phyloP scores from a whole-genome alignment of 192 early-diverging fungal genomes.

The Phlyctochytrium planicorne region DNA sequence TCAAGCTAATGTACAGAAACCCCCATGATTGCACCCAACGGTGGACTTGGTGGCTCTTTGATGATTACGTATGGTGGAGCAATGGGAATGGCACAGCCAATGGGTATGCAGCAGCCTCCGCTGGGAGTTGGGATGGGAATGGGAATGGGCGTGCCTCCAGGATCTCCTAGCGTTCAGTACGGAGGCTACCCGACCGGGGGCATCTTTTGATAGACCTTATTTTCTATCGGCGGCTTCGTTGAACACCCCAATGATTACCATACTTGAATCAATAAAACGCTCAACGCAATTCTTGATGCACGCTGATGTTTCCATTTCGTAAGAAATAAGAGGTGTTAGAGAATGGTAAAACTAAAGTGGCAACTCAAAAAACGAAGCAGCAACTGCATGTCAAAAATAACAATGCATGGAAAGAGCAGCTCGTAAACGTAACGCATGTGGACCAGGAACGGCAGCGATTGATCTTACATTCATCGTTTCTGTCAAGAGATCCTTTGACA shows the following conservation, averaged over 20 bases:
- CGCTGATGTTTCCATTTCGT: too few species aligned
- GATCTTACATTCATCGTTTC: slow-evolving; percentile 43
- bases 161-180: background rate
- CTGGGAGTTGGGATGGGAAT: background rate
- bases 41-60: slow-evolving; percentile 71
- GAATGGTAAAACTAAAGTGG: too few species aligned
- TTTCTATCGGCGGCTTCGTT: background rate
- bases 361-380: too few species aligned
- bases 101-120: background rate
- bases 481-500: slow-evolving; percentile 48
- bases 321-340: too few species aligned
- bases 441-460: too few species aligned
- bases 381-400: background rate
- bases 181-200: background rate
- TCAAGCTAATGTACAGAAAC: slow-evolving; percentile 31
- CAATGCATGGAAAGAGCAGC: background rate
- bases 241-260: slow-evolving; percentile 19
- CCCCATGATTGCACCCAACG: slow-evolving; percentile 58
- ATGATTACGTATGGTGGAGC: slow-evolving; percentile 66
- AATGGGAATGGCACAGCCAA: slow-evolving; percentile 5
- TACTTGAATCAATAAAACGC: slow-evolving; percentile 20
- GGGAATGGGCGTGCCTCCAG: background rate
- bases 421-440: background rate
- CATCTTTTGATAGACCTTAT: too few species aligned
- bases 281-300: slow-evolving; percentile 30